Evolutionary conservation across 2,329 filamentous ascomycete genomes (phyloP), one percentile per base, ranked within the genome.

Genomic region (Colletotrichum liaoningense): DNA sequence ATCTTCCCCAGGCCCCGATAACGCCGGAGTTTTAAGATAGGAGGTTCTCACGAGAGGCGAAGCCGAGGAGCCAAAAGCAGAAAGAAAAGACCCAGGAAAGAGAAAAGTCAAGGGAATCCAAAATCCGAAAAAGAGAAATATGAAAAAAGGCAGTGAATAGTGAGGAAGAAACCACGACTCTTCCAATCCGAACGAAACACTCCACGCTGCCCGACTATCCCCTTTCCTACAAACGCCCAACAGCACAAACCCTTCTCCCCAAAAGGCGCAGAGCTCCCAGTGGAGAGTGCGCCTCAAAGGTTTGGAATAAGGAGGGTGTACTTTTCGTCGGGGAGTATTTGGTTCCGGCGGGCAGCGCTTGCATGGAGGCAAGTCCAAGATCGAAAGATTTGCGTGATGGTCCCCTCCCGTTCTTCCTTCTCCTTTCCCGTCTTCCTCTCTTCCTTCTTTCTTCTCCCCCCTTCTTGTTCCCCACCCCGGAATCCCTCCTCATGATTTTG

Each of bases 41-140:
- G 49, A 12, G 35, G 60, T 58, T 58, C 54, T 69, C 62, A 69
- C 56, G 64, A 52, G 42, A 24, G 62, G 49, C 65, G 56, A 63
- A 72, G 74, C 75, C 76, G n/a, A 72, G 76, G 74, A 63, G 64
- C 64, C 38, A 33, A 55, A 28, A 35, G 4, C 33, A 35, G 33
- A 14, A 26, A n/a, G 30, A 33, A 6, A 9, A 1, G 16, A 19
- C 7, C n/a, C 24, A 26, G 42, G 19, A n/a, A 9, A n/a, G 19
- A 49, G 8, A n/a, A 49, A 22, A n/a, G 19, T 42, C 38, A 19
- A 8, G 38, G 38, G 38, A 7, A 49, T 19, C 6, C 38, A 42
- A 42, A 42, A 6, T 42, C 38, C 33, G 11, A 7, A 42, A 19
- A 42, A 42, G 38, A 42, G 38, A 42, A 19, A 19, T 42, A 35